Base-by-base conservation (phyloP, 1,139 yeast species). In the Yamadazyma spencermartinsiae region DNA sequence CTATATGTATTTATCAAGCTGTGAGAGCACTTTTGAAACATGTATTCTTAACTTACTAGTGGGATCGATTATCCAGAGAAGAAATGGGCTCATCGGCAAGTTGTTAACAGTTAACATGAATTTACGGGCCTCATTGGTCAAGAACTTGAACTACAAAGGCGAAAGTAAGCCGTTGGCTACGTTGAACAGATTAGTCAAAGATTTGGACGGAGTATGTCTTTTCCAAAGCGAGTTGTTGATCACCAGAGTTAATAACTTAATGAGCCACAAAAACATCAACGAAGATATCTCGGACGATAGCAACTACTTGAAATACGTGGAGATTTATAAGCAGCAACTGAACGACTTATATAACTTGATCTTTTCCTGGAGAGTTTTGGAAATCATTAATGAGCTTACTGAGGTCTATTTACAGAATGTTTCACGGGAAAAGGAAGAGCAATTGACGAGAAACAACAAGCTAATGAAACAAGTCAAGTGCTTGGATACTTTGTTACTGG, bases 311-410 rank as follows among this genome's bases (percentile, higher is more conserved):
- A 63, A 61, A 37, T 68, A 58, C 39, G 55, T 62, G 24, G 74
- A 69, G 42, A 41, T 61, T 15, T 56, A 48, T 32, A 58, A 58
- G 30, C 47, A 50, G 11, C 51, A 49, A 35, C 32, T 37, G 4
- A 28, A 43, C 9, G 56, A 64, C 41, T 55, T 58, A 25, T 70
- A 60, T 41, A 56, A 52, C 1, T 39, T 65, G 10, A 38, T 70
- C 2, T 51, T 58, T 15, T 52, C 60, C 20, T 70, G 74, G 74
- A 62, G 76, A 51, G 37, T 69, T 2, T 51, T 68, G 41, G 74
- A 65, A 31, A 52, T 70, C 18, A 45, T 63, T 12, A 61, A 66
- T 41, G 62, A 63, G 39, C 55, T 69, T 38, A 65, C 58, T 36
- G 39, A 62, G 21, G 52, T 49, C 12, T 66, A 60, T 39, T 58